Evolutionary conservation across 225 moss, liverwort and hornwort species (phyloP), one percentile per base, ranked within the genome.

Genomic region (Thuidium tamariscinum): DNA sequence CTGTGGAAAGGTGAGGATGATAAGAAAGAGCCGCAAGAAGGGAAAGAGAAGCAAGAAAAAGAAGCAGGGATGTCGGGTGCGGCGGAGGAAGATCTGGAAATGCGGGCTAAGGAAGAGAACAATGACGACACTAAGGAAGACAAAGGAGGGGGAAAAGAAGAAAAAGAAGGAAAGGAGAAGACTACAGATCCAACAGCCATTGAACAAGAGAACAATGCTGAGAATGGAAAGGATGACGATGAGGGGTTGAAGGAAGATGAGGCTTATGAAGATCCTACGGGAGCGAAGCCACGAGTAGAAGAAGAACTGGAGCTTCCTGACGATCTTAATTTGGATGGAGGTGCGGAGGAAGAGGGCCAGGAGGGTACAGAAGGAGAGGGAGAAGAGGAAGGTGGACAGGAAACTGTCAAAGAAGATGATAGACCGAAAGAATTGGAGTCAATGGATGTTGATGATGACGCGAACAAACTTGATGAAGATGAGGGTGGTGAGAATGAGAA

Each of bases 31-130:
- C 5, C 76, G 55, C 87, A 89, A 65, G 90, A 91, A 70, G 92
- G 92, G 37, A 95, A 97, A 80, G 98, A 99, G 86, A 99, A 95
- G 86, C 94, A 95, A 88, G 98, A 99, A 64, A 97, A 93, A 86
- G 94, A 96, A 73, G 93, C 96, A 76, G 93, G 90, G 39, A 84
- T 99, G 77, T 93, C 94, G 32, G 97, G 98, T 83, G 94, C 93
- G 48, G 90, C 93, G 76, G 86, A 91, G 74, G 94, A 97, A 82
- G 96, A 97, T 84, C 93, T 95, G 83, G 95, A 99, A 89, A 90
- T 97, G 90, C 94, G 96, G 39, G 97, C 95, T 30, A 99, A 95
- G 90, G 90, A 92, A 82, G 88, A 85, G 57, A 90, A 76, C 20
- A 84, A 86, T n/a, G 93, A 92, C 48, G 91, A 89, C 44, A 74